phyloP scores from a whole-genome alignment of 2,329 filamentous ascomycete genomes.

The Cladosporium velox region DNA sequence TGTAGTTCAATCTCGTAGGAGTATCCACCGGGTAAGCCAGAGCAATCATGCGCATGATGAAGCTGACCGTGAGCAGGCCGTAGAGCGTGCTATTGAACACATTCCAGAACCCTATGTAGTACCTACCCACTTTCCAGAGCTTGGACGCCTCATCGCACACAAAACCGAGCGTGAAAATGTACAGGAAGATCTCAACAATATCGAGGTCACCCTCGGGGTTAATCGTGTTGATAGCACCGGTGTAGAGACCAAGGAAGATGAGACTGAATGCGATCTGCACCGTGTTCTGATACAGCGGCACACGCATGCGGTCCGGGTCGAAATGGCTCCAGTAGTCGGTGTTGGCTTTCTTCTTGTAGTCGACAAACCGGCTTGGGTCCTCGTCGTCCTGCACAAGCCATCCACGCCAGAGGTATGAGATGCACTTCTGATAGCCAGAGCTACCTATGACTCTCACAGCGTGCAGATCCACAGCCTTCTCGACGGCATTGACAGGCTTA shows the following conservation, averaged over 20 bases:
- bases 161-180: conserved; percentile 89
- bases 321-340: conserved; percentile 78
- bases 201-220: conserved; percentile 84
- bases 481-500: conserved; percentile 80
- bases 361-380: conserved; percentile 84
- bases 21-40: conserved; percentile 60
- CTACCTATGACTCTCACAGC: conserved; percentile 85
- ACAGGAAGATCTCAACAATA: conserved; percentile 77
- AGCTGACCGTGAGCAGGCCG: conserved; percentile 72
- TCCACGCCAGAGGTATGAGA: conserved; percentile 87
- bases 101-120: conserved; percentile 96
- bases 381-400: conserved; percentile 97
- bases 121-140: conserved; percentile 89
- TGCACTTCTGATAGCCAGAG: conserved; percentile 94
- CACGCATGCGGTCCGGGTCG: conserved; percentile 91
- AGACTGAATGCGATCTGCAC: conserved; percentile 84
- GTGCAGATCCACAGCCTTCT: conserved; percentile 91
- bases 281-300: conserved; percentile 88
- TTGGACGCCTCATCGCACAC: conserved; percentile 85
- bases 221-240: conserved; percentile 88
- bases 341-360: conserved; percentile 81
- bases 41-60: conserved; percentile 77
- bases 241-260: conserved; percentile 82
- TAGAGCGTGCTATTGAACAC: conserved; percentile 89
- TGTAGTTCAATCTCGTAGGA: conserved; percentile 61